Conservation (phyloP, 1,139 yeast species). For the Wickerhamomyces sp. region DNA sequence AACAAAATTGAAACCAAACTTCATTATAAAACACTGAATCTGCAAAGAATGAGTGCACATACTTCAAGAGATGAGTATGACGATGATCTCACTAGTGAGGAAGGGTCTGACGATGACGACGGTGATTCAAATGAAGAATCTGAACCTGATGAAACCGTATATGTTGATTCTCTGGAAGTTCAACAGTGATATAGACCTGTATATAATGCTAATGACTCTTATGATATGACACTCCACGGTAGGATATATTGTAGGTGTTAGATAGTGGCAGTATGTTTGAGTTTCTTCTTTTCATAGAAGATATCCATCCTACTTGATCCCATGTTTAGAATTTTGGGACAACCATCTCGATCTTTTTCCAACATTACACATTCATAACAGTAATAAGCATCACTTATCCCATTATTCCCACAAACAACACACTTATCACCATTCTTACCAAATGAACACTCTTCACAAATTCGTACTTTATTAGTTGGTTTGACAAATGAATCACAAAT, state of each 20-base stretch:
- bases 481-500: slow-evolving; percentile 83
- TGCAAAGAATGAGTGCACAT: too few species aligned
- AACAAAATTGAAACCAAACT: too few species aligned
- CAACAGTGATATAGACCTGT: too few species aligned
- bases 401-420: slow-evolving; percentile 65
- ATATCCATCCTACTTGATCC: slow-evolving; percentile 72
- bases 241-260: too few species aligned
- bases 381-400: slow-evolving; percentile 68
- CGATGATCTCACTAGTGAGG: too few species aligned
- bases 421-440: slow-evolving; percentile 65
- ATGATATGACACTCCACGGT: too few species aligned
- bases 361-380: slow-evolving; percentile 80
- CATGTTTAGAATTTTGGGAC: slow-evolving; percentile 78
- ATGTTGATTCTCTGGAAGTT: slow-evolving; percentile 1
- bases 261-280: slow-evolving; percentile 15
- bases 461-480: slow-evolving; percentile 63
- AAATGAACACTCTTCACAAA: slow-evolving; percentile 83
- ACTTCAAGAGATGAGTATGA: too few species aligned
- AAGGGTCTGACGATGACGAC: too few species aligned
- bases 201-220: too few species aligned
- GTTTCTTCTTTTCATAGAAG: slow-evolving; percentile 53
- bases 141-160: neutral
- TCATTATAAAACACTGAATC: too few species aligned
- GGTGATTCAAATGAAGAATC: neutral
- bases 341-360: slow-evolving; percentile 88